Base-by-base conservation (phyloP, 2,329 filamentous ascomycete genomes). In the Plenodomus tracheiphilus region DNA sequence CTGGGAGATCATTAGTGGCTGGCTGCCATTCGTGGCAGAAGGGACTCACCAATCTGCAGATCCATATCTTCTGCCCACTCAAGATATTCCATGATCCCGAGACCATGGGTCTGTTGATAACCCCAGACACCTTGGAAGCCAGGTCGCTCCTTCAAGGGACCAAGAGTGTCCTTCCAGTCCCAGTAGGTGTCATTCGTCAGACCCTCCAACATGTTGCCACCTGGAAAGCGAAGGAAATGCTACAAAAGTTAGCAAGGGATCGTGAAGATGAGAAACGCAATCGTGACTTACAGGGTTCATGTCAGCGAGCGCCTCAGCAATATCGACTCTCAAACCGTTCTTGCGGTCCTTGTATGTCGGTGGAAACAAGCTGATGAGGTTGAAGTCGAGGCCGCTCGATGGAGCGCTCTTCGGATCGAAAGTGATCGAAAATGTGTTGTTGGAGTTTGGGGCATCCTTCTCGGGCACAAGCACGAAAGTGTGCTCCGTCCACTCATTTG, bases 341-440 rank as follows among this genome's bases (percentile, higher is more conserved):
- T 74, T 73, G 16, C 79, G 72, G 51, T 75, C 61, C 43, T 81
- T 81, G 74, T 78, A 82, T 1, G 80, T 82, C 4, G 79, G 79
- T 2, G 78, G 78, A 65, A 81, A 82, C 32, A 82, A 62, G 41
- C 75, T 78, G 51, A 82, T 77, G 16, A 82, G 64, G 49, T 78
- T 77, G 65, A 83, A 81, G 45, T 70, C 66, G 1, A 71, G 55
- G 16, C 58, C 59, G n/a, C 59, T 64, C 20, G 50, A 43, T 43
- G 58, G 47, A 8, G 56, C 56, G 43, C 52, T 67, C 8, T 70
- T 68, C 15, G 74, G 69, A 61, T 81, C 77, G 28, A 80, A 79
- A 2, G 77, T 80, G 41, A 82, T 66, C 2, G 73, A 70, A 45
- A 81, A 78, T 0, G 77, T 79, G 56, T 82, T 82, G 63, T 81